Evolutionary conservation across 768 basidiomycete species (phyloP), one percentile per base, ranked within the genome.

Genomic region (Lactarius indigo): DNA sequence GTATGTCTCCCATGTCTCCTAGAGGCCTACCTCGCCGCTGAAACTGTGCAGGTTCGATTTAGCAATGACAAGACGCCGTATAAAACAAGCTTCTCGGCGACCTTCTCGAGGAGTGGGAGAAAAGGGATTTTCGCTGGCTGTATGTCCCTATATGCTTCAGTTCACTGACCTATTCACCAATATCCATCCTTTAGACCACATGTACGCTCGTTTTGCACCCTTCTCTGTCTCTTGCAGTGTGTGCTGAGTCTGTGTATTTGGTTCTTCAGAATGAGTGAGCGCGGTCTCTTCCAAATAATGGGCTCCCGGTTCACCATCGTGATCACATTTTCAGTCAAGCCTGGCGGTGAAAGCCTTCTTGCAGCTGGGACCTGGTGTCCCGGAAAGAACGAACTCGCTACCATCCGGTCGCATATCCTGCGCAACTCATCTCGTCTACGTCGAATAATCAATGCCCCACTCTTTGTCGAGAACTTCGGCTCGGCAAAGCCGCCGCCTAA

Each of bases 41-140:
- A 41, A 23, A 41, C 13, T n/a, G 8, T 41, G 41, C 55, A 94
- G 91, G 76, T 96, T 28, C 85, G 95, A 17, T 97, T 96, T 77
- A 93, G 91, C 73, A 92, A 92, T 64, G 91, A 95, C 74, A 96
- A 95, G 79, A 99, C 96, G 5, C 96, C 96, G 0, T 99, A 99
- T 80, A 98, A 98, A 78, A 84, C 76, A 7, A 82, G 82, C 12
- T 83, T 98, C 37, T 89, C 90, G 0, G 91, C 92, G 0, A 90
- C 88, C 62, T 92, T 96, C 71, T 95, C 94, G 4, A 81, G 97
- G 57, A 90, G 90, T 33, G 96, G 96, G 3, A 79, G 91, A 50
- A 98, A 98, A 73, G 94, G 96, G 0, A 85, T 89, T 15, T 98
- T 93, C 75, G 95, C 95, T 26, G 82, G 81, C 20, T 96, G 94